Evolutionary conservation across 305 asterid genomes (phyloP).

Genomic region (Andrographis paniculata): DNA sequence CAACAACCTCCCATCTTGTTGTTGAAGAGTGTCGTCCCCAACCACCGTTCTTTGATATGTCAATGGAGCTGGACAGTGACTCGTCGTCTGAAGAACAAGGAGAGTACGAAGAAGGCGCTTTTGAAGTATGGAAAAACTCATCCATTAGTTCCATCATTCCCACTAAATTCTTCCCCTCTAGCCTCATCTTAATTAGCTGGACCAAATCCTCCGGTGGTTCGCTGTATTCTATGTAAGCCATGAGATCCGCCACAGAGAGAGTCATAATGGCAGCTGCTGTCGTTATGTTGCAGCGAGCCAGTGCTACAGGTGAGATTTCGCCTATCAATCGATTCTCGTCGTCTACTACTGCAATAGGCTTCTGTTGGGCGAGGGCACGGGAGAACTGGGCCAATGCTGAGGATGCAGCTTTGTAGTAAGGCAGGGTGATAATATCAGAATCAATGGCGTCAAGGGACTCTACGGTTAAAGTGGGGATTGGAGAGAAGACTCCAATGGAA

Average conservation of each 20-base stretch:
- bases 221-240: constrained; percentile 60
- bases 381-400: constrained; percentile 37
- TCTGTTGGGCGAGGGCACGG: constrained; percentile 39
- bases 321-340: constrained; percentile 49
- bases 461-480: constrained; percentile 41
- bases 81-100: constrained; percentile 74
- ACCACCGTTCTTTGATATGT: constrained; percentile 4
- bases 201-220: constrained; percentile 72
- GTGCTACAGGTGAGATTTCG: constrained; percentile 65
- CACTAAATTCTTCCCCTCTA: constrained; percentile 44
- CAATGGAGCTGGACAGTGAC: constrained; percentile 6
- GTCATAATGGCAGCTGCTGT: constrained; percentile 60
- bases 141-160: constrained; percentile 54
- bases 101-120: constrained; percentile 33
- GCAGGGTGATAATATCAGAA: constrained; percentile 40
- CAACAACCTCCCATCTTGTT: constrained; percentile 59
- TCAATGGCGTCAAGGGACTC: constrained; percentile 54
- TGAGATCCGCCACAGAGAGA: constrained; percentile 69
- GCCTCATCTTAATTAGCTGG: constrained; percentile 47
- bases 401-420: constrained; percentile 47
- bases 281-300: constrained; percentile 61
- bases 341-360: constrained; percentile 63
- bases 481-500: constrained; percentile 66
- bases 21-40: constrained; percentile 27
- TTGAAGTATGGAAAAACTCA: constrained; percentile 25